A percentile compares a stretch with the other conserved stretches of the same genome.
Evolutionary conservation across 2,329 filamentous ascomycete genomes (phyloP).

Genomic region (Phialocephala sp.): DNA sequence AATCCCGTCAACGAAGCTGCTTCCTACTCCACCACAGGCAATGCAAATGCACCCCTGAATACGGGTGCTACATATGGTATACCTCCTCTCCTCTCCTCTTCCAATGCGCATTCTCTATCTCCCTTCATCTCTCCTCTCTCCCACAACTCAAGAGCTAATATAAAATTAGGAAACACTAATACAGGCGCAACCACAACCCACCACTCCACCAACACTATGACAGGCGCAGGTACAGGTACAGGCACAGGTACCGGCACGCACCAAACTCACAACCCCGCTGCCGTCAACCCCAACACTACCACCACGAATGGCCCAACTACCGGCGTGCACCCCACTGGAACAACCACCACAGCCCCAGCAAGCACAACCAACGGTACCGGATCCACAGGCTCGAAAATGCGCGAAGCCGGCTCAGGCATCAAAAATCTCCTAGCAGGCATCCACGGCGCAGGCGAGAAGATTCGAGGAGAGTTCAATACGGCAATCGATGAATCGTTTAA

Average conservation of each 20-base stretch:
- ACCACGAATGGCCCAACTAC: no score
- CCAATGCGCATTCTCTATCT: not conserved
- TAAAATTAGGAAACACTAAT: no score
- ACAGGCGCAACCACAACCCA: no score
- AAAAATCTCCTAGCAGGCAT: conserved; percentile 26
- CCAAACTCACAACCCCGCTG: no score
- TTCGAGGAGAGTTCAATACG: conserved; percentile 32
- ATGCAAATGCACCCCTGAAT: not conserved
- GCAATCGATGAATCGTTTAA: conserved; percentile 27
- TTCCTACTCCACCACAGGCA: not conserved
- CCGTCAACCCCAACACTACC: no score
- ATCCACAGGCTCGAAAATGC: conserved; percentile 12
- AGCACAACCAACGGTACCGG: conserved; percentile 10
- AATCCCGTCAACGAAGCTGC: not conserved
- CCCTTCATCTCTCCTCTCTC: no score
- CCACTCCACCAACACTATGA: no score
- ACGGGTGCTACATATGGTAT: not conserved
- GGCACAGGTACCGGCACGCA: no score
- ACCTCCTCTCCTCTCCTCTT: not conserved
- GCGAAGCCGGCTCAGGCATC: no score
- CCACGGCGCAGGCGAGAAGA: conserved; percentile 31
- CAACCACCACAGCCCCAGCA: not conserved
- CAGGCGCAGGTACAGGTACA: no score
- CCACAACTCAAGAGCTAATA: no score
- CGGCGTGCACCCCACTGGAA: no score